These are phyloP conservation scores for Mimosa pudica DNA, from an alignment of 306 rosid species.

Conservation along the genomic window DNA sequence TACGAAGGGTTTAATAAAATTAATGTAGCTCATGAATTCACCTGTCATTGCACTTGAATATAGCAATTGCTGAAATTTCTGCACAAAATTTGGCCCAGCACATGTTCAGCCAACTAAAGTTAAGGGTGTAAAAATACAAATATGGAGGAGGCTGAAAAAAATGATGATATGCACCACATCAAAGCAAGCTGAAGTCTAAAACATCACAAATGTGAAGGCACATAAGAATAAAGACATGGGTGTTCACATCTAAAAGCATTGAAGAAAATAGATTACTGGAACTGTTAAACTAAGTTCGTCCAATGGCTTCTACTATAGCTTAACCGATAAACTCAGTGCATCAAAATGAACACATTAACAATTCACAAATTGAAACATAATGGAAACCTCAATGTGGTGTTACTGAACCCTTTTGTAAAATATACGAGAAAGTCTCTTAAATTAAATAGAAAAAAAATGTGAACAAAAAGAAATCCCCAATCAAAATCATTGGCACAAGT, in stretches of 20 bases:
- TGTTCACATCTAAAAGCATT: neutral
- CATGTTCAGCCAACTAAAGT: conserved; percentile 33
- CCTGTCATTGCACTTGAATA: conserved; percentile 62
- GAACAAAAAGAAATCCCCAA: no score
- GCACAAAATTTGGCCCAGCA: conserved; percentile 42
- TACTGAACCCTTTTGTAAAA: neutral
- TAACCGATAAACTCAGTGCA: neutral
- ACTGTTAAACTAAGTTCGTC: neutral
- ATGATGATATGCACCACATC: conserved; percentile 10
- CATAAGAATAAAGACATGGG: neutral
- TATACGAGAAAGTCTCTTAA: neutral
- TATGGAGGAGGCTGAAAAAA: conserved; percentile 4
- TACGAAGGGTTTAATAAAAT: neutral
- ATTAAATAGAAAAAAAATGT: neutral
- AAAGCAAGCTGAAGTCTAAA: conserved; percentile 21
- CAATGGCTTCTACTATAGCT: neutral
- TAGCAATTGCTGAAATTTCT: conserved; percentile 69
- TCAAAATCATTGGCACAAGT: neutral
- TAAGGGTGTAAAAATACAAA: conserved; percentile 3
- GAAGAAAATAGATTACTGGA: neutral
- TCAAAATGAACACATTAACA: neutral
- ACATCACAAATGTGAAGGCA: conserved; percentile 4
- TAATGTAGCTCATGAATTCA: conserved; percentile 22
- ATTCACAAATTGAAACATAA: no score
- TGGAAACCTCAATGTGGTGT: neutral